Conservation (phyloP, 2,329 filamentous ascomycete species). For the Monosporascus cannonballus region DNA sequence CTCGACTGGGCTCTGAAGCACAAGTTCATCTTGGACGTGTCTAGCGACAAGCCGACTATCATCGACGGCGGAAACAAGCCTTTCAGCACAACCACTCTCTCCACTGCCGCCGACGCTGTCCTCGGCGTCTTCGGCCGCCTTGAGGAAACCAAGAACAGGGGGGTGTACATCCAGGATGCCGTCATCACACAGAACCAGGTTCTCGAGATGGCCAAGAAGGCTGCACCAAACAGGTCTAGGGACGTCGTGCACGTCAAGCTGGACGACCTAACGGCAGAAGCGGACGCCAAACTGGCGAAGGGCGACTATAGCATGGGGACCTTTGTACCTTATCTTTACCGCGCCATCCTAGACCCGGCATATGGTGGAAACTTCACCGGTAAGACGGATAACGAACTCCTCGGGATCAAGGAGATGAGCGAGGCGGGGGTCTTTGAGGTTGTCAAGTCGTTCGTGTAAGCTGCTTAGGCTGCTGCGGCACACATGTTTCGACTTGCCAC, state of each 20-base stretch:
- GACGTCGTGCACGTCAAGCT: slow-evolving; percentile 13
- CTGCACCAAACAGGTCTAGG: slow-evolving; percentile 11
- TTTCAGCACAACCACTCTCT: slow-evolving; percentile 40
- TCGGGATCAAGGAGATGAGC: neutral
- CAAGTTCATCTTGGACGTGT: slow-evolving; percentile 12
- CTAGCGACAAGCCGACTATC: slow-evolving; percentile 30
- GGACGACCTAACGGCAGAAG: slow-evolving; percentile 23
- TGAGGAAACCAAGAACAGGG: slow-evolving; percentile 43
- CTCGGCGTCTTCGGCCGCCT: slow-evolving; percentile 38
- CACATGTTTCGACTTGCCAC: too few species aligned
- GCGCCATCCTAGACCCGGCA: slow-evolving; percentile 25
- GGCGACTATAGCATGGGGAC: slow-evolving; percentile 16
- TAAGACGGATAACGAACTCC: neutral
- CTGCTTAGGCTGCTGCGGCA: neutral
- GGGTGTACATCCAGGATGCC: slow-evolving; percentile 45
- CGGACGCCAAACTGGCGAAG: slow-evolving; percentile 24
- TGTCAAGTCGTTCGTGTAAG: neutral
- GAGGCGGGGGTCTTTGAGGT: neutral
- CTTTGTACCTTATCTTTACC: slow-evolving; percentile 24
- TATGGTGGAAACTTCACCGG: slow-evolving; percentile 12
- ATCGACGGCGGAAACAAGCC: slow-evolving; percentile 41
- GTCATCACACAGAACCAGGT: slow-evolving; percentile 45
- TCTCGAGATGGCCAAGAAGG: slow-evolving; percentile 25
- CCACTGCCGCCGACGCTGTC: slow-evolving; percentile 40
- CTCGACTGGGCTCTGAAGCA: slow-evolving; percentile 17